Conservation (phyloP, 768 basidiomycete genomes). For the Leccinum ochraceum region DNA sequence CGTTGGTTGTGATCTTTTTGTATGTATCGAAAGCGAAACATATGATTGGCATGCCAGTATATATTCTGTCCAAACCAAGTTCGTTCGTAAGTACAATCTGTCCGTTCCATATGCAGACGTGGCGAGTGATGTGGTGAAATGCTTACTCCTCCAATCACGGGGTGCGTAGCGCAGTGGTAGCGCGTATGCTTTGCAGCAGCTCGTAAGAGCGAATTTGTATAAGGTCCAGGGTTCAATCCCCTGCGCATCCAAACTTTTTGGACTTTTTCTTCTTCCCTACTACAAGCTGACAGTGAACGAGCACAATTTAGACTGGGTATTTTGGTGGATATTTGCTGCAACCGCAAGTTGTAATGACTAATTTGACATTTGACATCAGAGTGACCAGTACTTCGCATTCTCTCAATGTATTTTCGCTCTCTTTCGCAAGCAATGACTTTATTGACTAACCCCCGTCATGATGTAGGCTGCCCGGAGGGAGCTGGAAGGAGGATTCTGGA, state of each 20-base stretch:
- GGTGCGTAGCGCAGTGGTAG: constrained; percentile 40
- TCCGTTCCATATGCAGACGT: neutral
- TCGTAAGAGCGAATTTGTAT: constrained; percentile 31
- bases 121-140: neutral
- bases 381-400: neutral
- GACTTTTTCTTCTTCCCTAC: neutral
- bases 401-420: neutral
- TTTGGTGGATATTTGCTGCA: neutral
- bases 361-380: constrained; percentile 6
- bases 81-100: no score
- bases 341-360: neutral
- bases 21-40: neutral
- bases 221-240: constrained; percentile 47
- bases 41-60: no score
- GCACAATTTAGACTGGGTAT: no score
- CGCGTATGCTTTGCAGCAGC: constrained; percentile 46
- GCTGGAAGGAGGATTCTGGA: constrained; percentile 33
- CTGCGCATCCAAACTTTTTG: constrained; percentile 39
- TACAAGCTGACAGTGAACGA: no score
- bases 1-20: neutral
- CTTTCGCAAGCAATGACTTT: neutral
- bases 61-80: no score
- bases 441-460: constrained; percentile 2
- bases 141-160: neutral
- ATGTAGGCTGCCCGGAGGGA: neutral